A percentile compares a stretch with the other conserved stretches of the same genome.
These are phyloP conservation scores for Talaromyces sp. DNA, from an alignment of 2,329 filamentous ascomycete genomes.

Conservation along the genomic window DNA sequence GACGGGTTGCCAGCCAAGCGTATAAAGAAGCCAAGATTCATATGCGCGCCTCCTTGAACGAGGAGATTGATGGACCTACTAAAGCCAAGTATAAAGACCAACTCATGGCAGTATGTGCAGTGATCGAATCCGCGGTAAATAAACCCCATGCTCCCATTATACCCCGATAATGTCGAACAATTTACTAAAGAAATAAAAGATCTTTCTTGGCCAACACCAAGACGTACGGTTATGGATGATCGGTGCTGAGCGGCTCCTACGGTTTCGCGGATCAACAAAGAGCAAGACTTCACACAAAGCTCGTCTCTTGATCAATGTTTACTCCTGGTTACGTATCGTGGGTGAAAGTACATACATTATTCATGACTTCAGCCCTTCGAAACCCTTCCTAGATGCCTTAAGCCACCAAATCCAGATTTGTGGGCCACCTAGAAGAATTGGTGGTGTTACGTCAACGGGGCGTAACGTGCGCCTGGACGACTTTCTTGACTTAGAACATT, in stretches of 20 bases:
- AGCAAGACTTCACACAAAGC: neutral
- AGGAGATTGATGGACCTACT: neutral
- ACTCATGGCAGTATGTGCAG: neutral
- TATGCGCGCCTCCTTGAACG: neutral
- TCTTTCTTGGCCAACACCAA: too few species aligned
- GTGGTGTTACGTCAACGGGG: neutral
- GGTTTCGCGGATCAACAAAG: too few species aligned
- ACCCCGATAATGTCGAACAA: too few species aligned
- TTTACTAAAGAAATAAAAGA: too few species aligned
- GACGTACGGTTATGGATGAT: too few species aligned
- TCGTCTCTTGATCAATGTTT: neutral
- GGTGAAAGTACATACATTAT: conserved; percentile 2
- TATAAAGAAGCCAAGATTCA: conserved; percentile 5
- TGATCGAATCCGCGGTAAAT: too few species aligned
- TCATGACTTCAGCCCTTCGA: neutral
- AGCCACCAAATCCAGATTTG: neutral
- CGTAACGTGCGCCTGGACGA: neutral
- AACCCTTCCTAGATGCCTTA: neutral
- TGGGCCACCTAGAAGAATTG: too few species aligned
- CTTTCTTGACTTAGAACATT: conserved; percentile 1
- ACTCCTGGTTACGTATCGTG: conserved; percentile 5
- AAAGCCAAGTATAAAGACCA: conserved; percentile 9
- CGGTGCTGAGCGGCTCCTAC: too few species aligned
- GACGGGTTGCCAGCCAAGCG: neutral
- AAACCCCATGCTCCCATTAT: too few species aligned